Evolutionary conservation across 2,329 filamentous ascomycete genomes (phyloP).

Genomic region (Fusarium xylarioides): DNA sequence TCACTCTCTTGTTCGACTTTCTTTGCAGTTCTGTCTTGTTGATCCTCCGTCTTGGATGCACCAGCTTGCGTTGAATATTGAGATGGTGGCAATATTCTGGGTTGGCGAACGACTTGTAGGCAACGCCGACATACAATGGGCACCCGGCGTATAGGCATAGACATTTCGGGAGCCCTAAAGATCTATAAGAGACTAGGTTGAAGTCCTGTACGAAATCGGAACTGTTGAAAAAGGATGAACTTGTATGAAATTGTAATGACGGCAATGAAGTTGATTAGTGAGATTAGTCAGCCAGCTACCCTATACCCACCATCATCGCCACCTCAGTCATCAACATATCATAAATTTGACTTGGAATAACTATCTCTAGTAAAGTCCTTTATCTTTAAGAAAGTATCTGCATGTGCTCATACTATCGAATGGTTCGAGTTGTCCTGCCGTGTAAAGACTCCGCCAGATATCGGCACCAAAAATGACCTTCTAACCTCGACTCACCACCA

Average conservation of each 20-base stretch:
- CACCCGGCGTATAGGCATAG: background rate
- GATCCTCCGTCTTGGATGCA: background rate
- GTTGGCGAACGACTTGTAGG: constrained; percentile 19
- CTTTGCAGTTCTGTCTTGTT: background rate
- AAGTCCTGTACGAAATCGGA: background rate
- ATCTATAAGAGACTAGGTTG: too few relatives aligned
- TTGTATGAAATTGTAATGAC: constrained; percentile 12
- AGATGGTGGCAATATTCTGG: background rate
- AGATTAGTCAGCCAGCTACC: constrained; percentile 31
- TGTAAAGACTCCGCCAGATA: constrained; percentile 17
- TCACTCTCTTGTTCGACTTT: background rate
- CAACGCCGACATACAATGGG: constrained; percentile 35
- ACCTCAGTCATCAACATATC: background rate
- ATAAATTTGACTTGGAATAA: background rate
- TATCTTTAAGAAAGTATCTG: constrained; percentile 5
- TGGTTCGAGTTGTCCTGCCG: background rate
- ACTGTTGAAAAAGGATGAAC: background rate
- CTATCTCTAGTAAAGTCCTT: background rate
- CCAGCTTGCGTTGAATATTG: constrained; percentile 32
- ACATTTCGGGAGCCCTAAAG: background rate
- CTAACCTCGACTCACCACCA: background rate
- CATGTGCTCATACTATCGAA: constrained; percentile 4
- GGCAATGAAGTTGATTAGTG: constrained; percentile 9
- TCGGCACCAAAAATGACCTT: constrained; percentile 25
- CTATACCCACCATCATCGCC: background rate